A percentile compares a stretch with the other conserved stretches of the same genome.
Conservation (phyloP, 2,329 filamentous ascomycete genomes). For the Ceratocystis variospora region DNA sequence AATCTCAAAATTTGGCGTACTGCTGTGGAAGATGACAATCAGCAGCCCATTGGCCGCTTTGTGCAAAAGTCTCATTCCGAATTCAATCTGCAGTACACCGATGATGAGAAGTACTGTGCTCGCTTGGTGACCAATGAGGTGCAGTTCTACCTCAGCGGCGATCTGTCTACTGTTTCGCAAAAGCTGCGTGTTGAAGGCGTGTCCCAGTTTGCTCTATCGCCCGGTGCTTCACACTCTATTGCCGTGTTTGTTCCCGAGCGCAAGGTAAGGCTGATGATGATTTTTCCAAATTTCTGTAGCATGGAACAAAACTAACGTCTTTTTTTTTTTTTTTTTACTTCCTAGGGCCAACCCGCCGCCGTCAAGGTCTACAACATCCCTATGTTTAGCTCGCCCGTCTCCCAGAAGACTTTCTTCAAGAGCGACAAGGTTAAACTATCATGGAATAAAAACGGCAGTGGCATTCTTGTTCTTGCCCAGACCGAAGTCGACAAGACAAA, state of each 20-base stretch:
- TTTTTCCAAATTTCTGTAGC: not conserved
- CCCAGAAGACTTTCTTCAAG: conserved; percentile 98
- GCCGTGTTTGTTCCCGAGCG: conserved; percentile 92
- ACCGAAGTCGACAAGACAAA: conserved; percentile 97
- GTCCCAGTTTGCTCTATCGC: conserved; percentile 74
- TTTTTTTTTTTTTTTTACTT: not conserved
- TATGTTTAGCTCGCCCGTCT: conserved; percentile 66
- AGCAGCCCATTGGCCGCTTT: conserved; percentile 69
- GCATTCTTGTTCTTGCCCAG: conserved; percentile 84
- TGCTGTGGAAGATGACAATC: conserved; percentile 53
- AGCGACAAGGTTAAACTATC: conserved; percentile 97
- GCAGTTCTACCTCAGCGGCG: conserved; percentile 84
- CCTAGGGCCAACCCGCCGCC: conserved; percentile 74
- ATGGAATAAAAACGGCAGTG: conserved; percentile 89
- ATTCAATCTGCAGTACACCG: conserved; percentile 95
- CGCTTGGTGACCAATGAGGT: conserved; percentile 93
- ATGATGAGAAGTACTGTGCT: conserved; percentile 85
- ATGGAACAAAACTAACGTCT: conserved; percentile 19
- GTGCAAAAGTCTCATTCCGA: conserved; percentile 92
- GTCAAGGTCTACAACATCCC: conserved; percentile 94
- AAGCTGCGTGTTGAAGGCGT: conserved; percentile 89
- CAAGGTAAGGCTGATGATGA: conserved; percentile 47
- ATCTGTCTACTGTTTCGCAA: conserved; percentile 82
- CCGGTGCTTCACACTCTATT: conserved; percentile 79
- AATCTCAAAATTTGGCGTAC: conserved; percentile 96